These are phyloP conservation scores for Auriscalpium vulgare DNA, from an alignment of 768 basidiomycete species.

Conservation along the genomic window DNA sequence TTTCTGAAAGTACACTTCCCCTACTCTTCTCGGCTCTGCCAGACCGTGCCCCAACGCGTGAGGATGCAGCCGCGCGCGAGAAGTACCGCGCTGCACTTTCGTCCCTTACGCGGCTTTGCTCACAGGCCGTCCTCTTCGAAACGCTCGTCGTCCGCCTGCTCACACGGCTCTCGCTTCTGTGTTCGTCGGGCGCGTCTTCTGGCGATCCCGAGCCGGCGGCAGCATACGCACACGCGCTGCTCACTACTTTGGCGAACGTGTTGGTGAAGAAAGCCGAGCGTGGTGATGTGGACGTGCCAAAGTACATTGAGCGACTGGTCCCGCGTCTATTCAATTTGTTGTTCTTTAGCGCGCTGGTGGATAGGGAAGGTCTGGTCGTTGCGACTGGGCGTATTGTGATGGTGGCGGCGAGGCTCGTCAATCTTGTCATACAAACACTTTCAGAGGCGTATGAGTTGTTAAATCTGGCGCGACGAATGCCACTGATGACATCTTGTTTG, in stretches of 20 bases:
- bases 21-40: constrained; percentile 73
- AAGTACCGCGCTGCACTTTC: constrained; percentile 62
- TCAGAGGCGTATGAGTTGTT: constrained; percentile 41
- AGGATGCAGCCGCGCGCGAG: constrained; percentile 46
- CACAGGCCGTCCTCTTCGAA: constrained; percentile 74
- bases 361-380: constrained; percentile 22
- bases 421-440: constrained; percentile 56
- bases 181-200: constrained; percentile 24
- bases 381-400: constrained; percentile 48
- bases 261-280: constrained; percentile 41
- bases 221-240: constrained; percentile 80
- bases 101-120: constrained; percentile 64
- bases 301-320: constrained; percentile 73
- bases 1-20: constrained; percentile 73
- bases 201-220: constrained; percentile 53
- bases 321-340: constrained; percentile 64
- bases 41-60: constrained; percentile 47
- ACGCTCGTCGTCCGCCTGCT: constrained; percentile 69
- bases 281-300: constrained; percentile 62
- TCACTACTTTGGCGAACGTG: constrained; percentile 59
- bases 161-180: constrained; percentile 70
- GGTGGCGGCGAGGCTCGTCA: constrained; percentile 60
- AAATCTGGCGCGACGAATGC: too few relatives aligned
- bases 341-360: constrained; percentile 30
- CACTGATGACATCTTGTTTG: neutral